Conservation (phyloP, 257 asterid species). For the Solanum appendiculatum region DNA sequence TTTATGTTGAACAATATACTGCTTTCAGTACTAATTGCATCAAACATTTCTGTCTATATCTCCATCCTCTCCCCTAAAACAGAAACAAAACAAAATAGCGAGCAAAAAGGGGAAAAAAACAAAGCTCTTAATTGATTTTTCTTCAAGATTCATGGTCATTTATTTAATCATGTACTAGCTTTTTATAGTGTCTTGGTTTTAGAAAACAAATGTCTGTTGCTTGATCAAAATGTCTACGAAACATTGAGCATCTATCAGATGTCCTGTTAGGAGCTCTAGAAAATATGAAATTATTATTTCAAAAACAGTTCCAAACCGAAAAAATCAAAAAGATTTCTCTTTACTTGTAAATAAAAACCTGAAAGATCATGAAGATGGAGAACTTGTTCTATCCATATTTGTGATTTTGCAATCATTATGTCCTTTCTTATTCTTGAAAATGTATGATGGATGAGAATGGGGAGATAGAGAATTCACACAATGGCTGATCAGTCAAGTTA, state of each 20-base stretch:
- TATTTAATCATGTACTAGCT: neutral
- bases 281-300: neutral
- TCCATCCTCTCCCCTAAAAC: neutral
- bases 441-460: neutral
- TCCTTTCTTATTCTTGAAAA: neutral
- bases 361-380: neutral
- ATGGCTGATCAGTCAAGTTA: neutral
- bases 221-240: neutral
- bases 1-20: neutral
- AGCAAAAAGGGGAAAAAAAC: neutral
- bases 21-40: neutral
- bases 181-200: neutral
- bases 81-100: neutral
- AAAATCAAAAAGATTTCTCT: neutral
- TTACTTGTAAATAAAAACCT: neutral
- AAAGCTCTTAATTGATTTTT: neutral
- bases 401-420: neutral
- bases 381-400: neutral
- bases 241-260: neutral
- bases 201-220: neutral
- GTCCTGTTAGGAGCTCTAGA: neutral
- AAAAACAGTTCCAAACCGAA: neutral
- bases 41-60: neutral
- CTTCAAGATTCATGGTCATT: neutral
- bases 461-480: neutral